Conservation (phyloP, 148 eudicot species). For the Chenopodium album region DNA sequence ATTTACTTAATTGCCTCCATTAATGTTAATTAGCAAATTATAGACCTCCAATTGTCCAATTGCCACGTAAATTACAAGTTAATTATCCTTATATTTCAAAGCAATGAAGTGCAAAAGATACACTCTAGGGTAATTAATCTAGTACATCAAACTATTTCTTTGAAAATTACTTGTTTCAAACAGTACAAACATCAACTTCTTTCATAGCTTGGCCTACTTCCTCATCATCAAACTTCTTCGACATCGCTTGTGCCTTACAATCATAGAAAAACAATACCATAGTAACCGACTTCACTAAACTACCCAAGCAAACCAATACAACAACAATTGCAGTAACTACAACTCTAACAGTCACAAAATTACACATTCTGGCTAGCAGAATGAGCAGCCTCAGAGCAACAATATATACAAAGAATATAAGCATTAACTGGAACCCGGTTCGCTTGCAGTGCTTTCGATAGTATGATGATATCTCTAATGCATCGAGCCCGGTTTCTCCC, state of each 20-base stretch:
- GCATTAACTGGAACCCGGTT: background rate
- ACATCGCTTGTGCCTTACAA: too few relatives aligned
- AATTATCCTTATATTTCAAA: background rate
- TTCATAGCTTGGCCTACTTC: background rate
- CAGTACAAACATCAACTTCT: slow-evolving; percentile 5
- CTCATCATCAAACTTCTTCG: too few relatives aligned
- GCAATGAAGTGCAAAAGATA: background rate
- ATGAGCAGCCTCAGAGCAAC: background rate
- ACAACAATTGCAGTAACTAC: background rate
- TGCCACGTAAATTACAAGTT: too few relatives aligned
- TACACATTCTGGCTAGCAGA: background rate
- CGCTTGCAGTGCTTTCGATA: slow-evolving; percentile 3
- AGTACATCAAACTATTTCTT: too few relatives aligned
- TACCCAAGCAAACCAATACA: background rate
- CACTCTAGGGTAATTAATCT: too few relatives aligned
- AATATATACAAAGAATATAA: background rate
- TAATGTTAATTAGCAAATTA: too few relatives aligned
- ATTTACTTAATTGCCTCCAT: too few relatives aligned
- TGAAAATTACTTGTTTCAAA: too few relatives aligned
- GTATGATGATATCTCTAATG: slow-evolving; percentile 28
- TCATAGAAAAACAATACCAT: too few relatives aligned
- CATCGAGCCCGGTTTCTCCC: slow-evolving; percentile 27
- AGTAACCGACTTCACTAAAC: background rate
- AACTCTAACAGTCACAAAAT: background rate
- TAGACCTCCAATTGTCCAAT: too few relatives aligned